Percentiles rank a stretch among this genome's conserved stretches.
These are phyloP conservation scores for Kingdonia uniflora DNA, from an alignment of 164 flowering plant species.

Conservation along the genomic window DNA sequence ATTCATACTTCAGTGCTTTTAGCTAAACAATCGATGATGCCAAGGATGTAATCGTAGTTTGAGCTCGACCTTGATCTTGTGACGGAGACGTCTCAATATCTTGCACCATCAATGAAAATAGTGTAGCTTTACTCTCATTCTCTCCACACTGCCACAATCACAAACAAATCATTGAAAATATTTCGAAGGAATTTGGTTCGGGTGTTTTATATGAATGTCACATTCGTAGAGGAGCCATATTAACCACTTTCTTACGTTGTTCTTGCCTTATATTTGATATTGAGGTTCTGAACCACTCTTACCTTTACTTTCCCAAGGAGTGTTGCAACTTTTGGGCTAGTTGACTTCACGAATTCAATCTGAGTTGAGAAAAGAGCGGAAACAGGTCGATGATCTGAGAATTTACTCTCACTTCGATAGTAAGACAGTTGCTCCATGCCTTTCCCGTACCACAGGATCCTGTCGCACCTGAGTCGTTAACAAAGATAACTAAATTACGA, in stretches of 20 bases:
- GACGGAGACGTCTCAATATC: constrained; percentile 23
- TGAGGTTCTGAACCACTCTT: no score
- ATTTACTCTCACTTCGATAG: constrained; percentile 60
- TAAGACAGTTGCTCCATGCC: constrained; percentile 62
- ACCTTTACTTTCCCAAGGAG: neutral
- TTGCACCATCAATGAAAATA: constrained; percentile 24
- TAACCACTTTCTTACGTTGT: no score
- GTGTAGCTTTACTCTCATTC: constrained; percentile 18
- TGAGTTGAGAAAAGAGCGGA: constrained; percentile 58
- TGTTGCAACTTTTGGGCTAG: constrained; percentile 10
- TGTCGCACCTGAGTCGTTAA: constrained; percentile 59
- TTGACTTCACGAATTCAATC: constrained; percentile 26
- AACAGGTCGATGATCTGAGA: constrained; percentile 85
- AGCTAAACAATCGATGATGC: neutral
- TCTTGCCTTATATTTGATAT: no score
- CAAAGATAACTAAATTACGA: no score
- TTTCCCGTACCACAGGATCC: constrained; percentile 79
- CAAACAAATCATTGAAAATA: no score
- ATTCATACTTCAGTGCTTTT: no score
- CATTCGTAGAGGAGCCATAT: no score
- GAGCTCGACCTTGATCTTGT: neutral
- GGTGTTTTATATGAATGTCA: no score
- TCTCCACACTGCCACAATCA: constrained; percentile 2
- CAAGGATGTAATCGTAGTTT: neutral
- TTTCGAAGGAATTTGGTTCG: no score